These are phyloP conservation scores for Populus alba DNA, from an alignment of 345 rosid species.

Conservation along the genomic window DNA sequence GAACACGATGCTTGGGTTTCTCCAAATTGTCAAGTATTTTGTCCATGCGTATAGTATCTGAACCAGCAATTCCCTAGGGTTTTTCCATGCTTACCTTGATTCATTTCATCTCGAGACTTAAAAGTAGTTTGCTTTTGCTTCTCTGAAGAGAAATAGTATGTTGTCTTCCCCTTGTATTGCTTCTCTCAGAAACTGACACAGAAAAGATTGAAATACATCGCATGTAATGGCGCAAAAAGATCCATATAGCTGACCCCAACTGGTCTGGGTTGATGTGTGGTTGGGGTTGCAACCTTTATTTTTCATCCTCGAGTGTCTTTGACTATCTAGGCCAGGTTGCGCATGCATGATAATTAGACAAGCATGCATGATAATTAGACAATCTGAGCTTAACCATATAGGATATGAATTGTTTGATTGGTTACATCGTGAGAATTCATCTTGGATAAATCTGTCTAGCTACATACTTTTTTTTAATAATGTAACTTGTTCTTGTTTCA, in stretches of 20 bases:
- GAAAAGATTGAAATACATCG: neutral
- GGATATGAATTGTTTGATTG: neutral
- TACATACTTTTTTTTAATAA: no score
- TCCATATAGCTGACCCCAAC: no score
- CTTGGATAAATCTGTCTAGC: neutral
- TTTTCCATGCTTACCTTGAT: neutral
- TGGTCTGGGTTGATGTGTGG: no score
- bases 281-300: no score
- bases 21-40: neutral
- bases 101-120: neutral
- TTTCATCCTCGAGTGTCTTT: neutral
- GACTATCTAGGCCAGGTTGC: neutral
- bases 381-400: neutral
- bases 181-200: neutral
- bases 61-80: neutral
- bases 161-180: neutral
- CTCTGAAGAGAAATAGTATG: neutral
- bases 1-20: neutral
- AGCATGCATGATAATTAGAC: neutral
- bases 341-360: neutral
- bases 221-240: no score
- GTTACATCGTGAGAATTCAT: neutral
- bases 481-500: slow-evolving; percentile 29
- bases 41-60: neutral
- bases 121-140: neutral